Base-by-base conservation (phyloP, 768 basidiomycete species). In the Mycena venus region DNA sequence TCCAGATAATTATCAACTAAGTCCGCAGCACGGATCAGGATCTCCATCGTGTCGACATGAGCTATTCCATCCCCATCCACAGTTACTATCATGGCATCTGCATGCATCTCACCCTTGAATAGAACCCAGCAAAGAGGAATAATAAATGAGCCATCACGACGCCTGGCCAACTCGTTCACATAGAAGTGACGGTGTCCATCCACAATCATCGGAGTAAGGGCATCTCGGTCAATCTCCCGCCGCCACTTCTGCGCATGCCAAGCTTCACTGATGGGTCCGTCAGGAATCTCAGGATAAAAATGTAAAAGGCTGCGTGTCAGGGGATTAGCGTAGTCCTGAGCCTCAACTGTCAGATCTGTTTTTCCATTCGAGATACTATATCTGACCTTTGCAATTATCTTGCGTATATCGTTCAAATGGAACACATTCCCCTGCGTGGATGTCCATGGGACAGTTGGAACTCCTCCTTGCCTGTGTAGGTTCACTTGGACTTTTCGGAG, bases 61-160 rank as follows among this genome's bases (percentile, higher is more conserved):
- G n/a, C 44, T 1, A n/a, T 67, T 55, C 53, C 65, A 11, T 56
- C 32, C 2, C 11, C 15, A 15, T 56, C 19, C 7, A 21, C 27
- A 2, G 14, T 40, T 14, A 38, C n/a, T 51, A 25, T n/a, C 23
- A 15, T 27, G 19, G 67, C 17, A 38, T 53, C 76, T 51, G 76
- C 73, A 49, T 53, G 36, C n/a, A 75, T 56, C 4, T 11, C 14
- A 1, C 53, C 36, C 6, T 66, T 34, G 32, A 14, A 40, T 0
- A 51, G 70, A 12, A 81, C 53, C 80, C 80, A 81, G 23, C 70
- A 51, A 0, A 72, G 12, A 3, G 80, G 80, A 29, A 80, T 75
- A 8, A 80, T 69, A 11, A 75, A 64, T 1, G 23, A 3, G 0
- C 74, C 77, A 36, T 75, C 68, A 3, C 23, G 25, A 1, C 74